Conservation (phyloP, 495 filamentous ascomycete genomes). For the Penicillium nucicola region DNA sequence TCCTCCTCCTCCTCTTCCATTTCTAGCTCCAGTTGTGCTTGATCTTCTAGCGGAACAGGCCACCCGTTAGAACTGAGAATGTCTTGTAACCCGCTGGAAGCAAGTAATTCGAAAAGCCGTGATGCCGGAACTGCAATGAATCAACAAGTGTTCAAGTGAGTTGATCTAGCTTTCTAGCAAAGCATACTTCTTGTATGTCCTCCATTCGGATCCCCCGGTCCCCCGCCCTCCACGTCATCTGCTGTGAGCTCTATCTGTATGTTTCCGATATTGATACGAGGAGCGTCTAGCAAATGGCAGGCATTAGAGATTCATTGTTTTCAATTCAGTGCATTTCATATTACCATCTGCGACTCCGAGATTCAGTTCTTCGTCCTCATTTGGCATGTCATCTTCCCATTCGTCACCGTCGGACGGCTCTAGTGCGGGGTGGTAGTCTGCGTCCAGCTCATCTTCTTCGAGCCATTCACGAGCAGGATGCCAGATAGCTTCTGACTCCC, state of each 20-base stretch:
- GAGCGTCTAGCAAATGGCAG: constrained; percentile 17
- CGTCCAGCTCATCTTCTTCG: constrained; percentile 31
- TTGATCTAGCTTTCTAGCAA: background rate
- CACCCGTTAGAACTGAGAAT: constrained; percentile 36
- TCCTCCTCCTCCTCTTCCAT: constrained; percentile 29
- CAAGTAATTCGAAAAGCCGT: constrained; percentile 36
- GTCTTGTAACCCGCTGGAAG: constrained; percentile 33
- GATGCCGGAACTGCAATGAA: constrained; percentile 24
- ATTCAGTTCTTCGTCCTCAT: constrained; percentile 53
- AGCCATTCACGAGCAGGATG: constrained; percentile 43
- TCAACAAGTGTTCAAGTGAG: constrained; percentile 3
- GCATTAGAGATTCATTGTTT: background rate
- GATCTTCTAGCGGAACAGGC: constrained; percentile 16
- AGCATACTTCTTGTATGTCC: constrained; percentile 13
- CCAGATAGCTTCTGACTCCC: constrained; percentile 16
- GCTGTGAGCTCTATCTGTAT: constrained; percentile 49
- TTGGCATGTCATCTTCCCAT: constrained; percentile 26
- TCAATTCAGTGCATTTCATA: constrained; percentile 29
- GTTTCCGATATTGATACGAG: constrained; percentile 32
- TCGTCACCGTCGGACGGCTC: constrained; percentile 11
- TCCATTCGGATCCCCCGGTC: constrained; percentile 26
- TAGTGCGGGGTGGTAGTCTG: constrained; percentile 20
- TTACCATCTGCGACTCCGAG: constrained; percentile 29
- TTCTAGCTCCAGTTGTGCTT: background rate
- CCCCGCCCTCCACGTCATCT: constrained; percentile 40